phyloP scores from a whole-genome alignment of 371 early-diverging fungal genomes.

The Mucor indicus region DNA sequence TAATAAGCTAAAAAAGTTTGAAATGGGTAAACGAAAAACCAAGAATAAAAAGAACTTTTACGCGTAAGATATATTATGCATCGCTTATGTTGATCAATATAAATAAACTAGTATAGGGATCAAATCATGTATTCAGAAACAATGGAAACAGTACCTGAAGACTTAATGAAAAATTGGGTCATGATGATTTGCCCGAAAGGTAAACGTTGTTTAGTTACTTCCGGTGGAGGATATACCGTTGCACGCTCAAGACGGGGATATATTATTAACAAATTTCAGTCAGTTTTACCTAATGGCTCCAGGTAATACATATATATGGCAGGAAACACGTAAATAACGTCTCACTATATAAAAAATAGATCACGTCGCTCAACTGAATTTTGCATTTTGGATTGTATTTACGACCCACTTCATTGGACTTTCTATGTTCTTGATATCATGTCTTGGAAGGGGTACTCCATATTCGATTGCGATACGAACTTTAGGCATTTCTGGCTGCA shows the following conservation, averaged over 20 bases:
- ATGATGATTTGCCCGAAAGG: conserved; percentile 57
- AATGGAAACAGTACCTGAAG: conserved; percentile 50
- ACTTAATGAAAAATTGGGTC: conserved; percentile 50
- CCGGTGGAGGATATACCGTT: conserved; percentile 38
- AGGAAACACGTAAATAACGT: too few species aligned
- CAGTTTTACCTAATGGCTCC: conserved; percentile 59
- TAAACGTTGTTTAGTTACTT: conserved; percentile 58
- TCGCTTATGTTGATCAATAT: background rate
- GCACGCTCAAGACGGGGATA: conserved; percentile 37
- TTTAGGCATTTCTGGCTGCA: conserved; percentile 66
- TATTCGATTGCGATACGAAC: conserved; percentile 62
- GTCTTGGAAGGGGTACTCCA: conserved; percentile 66
- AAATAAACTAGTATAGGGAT: conserved; percentile 26
- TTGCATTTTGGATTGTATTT: conserved; percentile 63
- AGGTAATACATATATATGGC: background rate
- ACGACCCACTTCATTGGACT: conserved; percentile 51
- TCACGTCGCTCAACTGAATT: conserved; percentile 35
- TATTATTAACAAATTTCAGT: conserved; percentile 48
- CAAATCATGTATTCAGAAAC: conserved; percentile 64
- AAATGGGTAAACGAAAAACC: conserved; percentile 5
- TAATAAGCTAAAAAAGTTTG: background rate
- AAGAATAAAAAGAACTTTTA: conserved; percentile 17
- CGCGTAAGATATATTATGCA: conserved; percentile 10
- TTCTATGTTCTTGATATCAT: conserved; percentile 63
- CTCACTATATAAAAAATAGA: background rate